These are phyloP conservation scores for Jaenimonas drosophilae DNA, from an alignment of 208 protist genomes.

Conservation along the genomic window DNA sequence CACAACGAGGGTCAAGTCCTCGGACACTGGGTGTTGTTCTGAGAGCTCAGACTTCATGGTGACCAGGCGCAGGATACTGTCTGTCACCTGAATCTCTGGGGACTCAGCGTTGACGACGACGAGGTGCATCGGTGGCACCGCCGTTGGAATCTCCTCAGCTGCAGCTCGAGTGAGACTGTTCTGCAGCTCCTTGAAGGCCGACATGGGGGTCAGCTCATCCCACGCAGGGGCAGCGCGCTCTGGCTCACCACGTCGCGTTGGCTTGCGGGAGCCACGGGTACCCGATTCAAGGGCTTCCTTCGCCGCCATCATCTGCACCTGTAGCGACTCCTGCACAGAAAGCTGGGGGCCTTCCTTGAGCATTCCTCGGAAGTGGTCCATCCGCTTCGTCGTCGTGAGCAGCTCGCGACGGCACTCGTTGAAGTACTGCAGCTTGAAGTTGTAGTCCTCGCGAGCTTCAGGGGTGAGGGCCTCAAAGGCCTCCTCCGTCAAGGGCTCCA, in stretches of 20 bases:
- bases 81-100: neutral
- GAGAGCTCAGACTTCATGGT: no score
- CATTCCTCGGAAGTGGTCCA: conserved; percentile 15
- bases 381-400: conserved; percentile 15
- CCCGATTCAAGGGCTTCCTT: neutral
- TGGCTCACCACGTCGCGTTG: no score
- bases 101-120: neutral
- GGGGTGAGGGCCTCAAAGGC: conserved; percentile 50
- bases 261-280: neutral
- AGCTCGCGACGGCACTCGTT: conserved; percentile 70
- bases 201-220: neutral
- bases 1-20: neutral
- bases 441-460: conserved; percentile 54
- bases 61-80: neutral
- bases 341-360: conserved; percentile 5
- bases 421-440: conserved; percentile 58
- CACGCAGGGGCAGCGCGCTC: neutral
- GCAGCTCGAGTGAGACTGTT: neutral
- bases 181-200: conserved; percentile 3
- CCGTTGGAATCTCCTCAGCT: neutral
- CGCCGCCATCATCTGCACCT: neutral
- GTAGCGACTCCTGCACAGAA: conserved; percentile 15
- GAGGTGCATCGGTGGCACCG: neutral
- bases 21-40: no score
- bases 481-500: conserved; percentile 49